These are phyloP conservation scores for Phytophthora multivora DNA, from an alignment of 352 stramenopile species.

Conservation along the genomic window DNA sequence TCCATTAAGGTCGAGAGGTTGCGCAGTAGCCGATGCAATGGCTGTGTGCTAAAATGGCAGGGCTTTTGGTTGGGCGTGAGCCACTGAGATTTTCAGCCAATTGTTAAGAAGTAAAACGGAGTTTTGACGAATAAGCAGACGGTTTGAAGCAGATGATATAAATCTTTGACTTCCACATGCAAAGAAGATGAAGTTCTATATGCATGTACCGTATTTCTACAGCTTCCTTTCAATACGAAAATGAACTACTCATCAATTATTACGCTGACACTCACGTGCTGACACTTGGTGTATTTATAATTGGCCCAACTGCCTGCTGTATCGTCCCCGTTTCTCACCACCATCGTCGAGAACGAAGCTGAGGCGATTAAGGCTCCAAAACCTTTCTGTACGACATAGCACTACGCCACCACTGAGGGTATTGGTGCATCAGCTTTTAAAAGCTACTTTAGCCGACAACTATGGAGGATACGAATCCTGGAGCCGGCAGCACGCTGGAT, in stretches of 20 bases:
- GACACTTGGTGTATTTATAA: conserved; percentile 27
- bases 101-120: not conserved
- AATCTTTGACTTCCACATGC: too few species aligned
- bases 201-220: too few species aligned
- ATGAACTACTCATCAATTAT: too few species aligned
- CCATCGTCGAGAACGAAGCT: conserved; percentile 10
- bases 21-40: conserved; percentile 1
- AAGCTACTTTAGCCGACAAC: not conserved
- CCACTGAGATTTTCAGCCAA: conserved; percentile 31
- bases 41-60: not conserved
- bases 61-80: conserved; percentile 35
- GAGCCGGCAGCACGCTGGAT: conserved; percentile 39
- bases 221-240: too few species aligned
- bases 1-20: conserved; percentile 47
- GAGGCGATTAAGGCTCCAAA: conserved; percentile 1
- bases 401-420: not conserved
- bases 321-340: conserved; percentile 6
- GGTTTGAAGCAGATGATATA: too few species aligned
- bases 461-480: conserved; percentile 31
- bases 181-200: too few species aligned
- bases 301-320: conserved; percentile 3
- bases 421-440: not conserved
- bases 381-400: not conserved
- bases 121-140: conserved; percentile 20
- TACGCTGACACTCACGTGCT: too few species aligned